Conservation (phyloP, 2,329 filamentous ascomycete species). For the Xylaria sp. region DNA sequence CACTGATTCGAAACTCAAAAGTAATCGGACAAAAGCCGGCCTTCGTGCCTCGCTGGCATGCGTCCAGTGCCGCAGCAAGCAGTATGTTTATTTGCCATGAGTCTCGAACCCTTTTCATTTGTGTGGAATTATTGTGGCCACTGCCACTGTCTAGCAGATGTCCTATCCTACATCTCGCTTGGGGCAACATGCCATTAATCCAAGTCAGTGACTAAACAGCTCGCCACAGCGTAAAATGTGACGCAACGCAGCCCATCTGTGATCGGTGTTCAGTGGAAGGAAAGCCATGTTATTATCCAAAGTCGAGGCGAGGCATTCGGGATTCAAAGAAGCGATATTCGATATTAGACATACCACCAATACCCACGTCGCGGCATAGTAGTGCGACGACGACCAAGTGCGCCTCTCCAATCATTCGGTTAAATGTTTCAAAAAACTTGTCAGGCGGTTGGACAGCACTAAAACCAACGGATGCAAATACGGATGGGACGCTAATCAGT, state of each 20-base stretch:
- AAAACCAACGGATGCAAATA: constrained; percentile 34
- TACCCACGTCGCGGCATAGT: constrained; percentile 27
- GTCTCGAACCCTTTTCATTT: too few relatives aligned
- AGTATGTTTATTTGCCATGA: constrained; percentile 36
- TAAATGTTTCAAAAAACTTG: constrained; percentile 31
- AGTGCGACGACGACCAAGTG: constrained; percentile 31
- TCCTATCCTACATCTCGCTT: not conserved
- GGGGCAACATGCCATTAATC: not conserved
- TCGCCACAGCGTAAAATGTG: constrained; percentile 48
- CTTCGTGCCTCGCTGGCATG: constrained; percentile 51
- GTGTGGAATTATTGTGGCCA: not conserved
- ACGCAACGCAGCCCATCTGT: constrained; percentile 50
- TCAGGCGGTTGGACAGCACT: constrained; percentile 33
- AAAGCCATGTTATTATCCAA: constrained; percentile 53
- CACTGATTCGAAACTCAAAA: constrained; percentile 31
- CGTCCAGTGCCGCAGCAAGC: constrained; percentile 57
- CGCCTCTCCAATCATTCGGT: constrained; percentile 27
- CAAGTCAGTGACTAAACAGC: constrained; percentile 6
- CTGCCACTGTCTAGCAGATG: not conserved
- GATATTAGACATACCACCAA: constrained; percentile 39
- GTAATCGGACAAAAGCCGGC: constrained; percentile 40
- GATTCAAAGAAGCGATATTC: constrained; percentile 44
- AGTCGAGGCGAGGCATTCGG: constrained; percentile 53
- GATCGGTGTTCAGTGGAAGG: constrained; percentile 48
- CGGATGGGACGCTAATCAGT: constrained; percentile 25